Evolutionary conservation across 2,329 filamentous ascomycete species (phyloP).

Genomic region (Ophiostoma pallidulum): DNA sequence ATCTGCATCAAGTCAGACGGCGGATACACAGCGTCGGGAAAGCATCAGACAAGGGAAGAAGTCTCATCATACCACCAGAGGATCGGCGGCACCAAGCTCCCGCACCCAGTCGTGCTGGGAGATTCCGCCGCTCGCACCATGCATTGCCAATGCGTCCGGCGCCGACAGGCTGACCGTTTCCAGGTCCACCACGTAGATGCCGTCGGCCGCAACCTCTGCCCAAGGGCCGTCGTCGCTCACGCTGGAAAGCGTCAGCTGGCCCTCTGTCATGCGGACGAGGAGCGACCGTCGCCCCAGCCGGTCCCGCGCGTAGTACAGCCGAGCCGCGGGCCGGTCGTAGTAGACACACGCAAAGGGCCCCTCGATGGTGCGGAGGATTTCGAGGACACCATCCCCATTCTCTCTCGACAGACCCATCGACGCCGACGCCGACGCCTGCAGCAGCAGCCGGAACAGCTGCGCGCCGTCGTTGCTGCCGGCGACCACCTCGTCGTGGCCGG

Average conservation of each 20-base stretch:
- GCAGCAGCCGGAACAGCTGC: constrained; percentile 53
- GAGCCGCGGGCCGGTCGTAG: constrained; percentile 52
- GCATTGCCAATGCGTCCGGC: not conserved
- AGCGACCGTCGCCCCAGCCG: constrained; percentile 80
- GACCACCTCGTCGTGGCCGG: constrained; percentile 34
- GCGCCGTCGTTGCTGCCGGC: constrained; percentile 82
- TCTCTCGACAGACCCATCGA: constrained; percentile 17
- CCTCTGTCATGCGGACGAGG: constrained; percentile 37
- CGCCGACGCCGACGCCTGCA: constrained; percentile 32
- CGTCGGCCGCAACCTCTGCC: constrained; percentile 76
- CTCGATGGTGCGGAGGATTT: constrained; percentile 51
- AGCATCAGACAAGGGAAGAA: too few species aligned
- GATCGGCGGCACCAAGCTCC: constrained; percentile 23
- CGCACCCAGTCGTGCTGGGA: constrained; percentile 27
- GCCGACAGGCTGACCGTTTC: constrained; percentile 9
- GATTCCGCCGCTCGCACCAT: not conserved
- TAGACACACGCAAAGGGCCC: constrained; percentile 90
- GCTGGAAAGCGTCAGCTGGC: constrained; percentile 56
- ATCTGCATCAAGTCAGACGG: constrained; percentile 41
- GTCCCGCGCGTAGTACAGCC: constrained; percentile 77
- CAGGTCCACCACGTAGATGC: constrained; percentile 62
- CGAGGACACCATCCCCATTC: constrained; percentile 22
- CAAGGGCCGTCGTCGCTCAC: constrained; percentile 47
- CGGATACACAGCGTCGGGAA: too few species aligned
- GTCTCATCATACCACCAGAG: constrained; percentile 1